phyloP scores from a whole-genome alignment of 2,329 filamentous ascomycete species.

The Neophaeococcomyces aloes region DNA sequence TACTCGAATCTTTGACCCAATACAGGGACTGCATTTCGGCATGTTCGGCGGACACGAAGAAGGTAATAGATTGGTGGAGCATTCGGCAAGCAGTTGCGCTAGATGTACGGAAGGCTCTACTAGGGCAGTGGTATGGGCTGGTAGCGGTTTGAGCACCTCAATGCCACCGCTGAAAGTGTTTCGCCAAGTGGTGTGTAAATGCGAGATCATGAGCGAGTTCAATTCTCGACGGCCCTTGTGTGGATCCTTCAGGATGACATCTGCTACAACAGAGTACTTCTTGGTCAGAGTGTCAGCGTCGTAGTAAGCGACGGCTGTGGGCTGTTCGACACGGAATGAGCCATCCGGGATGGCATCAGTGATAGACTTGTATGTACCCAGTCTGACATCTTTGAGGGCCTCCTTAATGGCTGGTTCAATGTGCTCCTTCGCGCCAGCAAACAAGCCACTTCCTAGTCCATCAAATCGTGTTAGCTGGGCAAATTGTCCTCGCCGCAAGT shows the following conservation, averaged over 20 bases:
- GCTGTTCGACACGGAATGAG: conserved; percentile 55
- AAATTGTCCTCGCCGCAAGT: conserved; percentile 65
- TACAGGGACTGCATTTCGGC: conserved; percentile 63
- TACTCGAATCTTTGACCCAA: conserved; percentile 54
- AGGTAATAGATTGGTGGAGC: conserved; percentile 61
- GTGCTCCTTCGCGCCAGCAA: conserved; percentile 56
- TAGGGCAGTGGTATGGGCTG: conserved; percentile 62
- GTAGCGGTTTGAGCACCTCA: conserved; percentile 67
- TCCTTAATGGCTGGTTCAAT: conserved; percentile 54
- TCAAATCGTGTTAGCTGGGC: conserved; percentile 65
- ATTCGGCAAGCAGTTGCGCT: conserved; percentile 64
- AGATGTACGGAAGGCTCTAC: conserved; percentile 60
- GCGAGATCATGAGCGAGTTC: conserved; percentile 66
- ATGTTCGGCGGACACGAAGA: conserved; percentile 75
- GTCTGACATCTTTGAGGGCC: conserved; percentile 45
- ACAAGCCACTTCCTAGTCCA: conserved; percentile 58
- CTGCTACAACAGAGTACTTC: conserved; percentile 57
- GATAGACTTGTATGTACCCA: conserved; percentile 52
- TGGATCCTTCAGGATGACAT: conserved; percentile 48
- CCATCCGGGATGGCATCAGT: conserved; percentile 49
- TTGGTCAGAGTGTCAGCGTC: conserved; percentile 49
- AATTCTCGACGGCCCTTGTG: conserved; percentile 55
- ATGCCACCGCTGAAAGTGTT: conserved; percentile 67
- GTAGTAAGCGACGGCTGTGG: conserved; percentile 69
- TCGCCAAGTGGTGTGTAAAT: conserved; percentile 79